Base-by-base conservation (phyloP, 1,139 yeast genomes). In the Pichia kudriavzevii region DNA sequence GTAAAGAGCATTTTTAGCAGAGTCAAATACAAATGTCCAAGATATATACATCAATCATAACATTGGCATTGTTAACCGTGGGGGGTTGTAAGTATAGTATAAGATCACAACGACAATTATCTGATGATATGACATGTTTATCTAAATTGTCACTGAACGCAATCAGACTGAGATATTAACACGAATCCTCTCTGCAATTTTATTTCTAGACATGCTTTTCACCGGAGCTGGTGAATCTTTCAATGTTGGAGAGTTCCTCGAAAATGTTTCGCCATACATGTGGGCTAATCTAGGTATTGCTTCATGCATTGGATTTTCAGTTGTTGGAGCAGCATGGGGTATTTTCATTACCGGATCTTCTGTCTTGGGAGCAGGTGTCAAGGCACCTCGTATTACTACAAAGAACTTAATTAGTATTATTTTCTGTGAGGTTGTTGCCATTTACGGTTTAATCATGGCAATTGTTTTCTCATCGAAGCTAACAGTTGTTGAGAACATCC, bases 241-340 rank as follows among this genome's bases (percentile, higher is more conserved):
- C 67, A 82, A 88, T 58, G 75, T 88, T 40, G 98, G 98, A 33
- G 78, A 79, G 49, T 88, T 91, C 56, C 70, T 93, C 47, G 75
- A 79, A 49, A 67, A 80, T 23, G 79, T 94, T 2, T 85, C 96
- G 14, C 99, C 99, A 11, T 91, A 91, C 58, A 75, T 91, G 79
- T 93, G 98, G 98, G 96, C 97, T 16, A 73, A 75, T 46, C 63
- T 87, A 47, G 99, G 99, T 39, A 85, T 93, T 46, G 80, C 82
- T n/a, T 62, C 78, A 39, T 91, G 98, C 62, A 87, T 93, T 51
- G 97, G 98, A 11, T 70, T 93, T 43, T 79, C 94, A 37, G 97
- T 93, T 14, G 81, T 88, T 31, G 99, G 98, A 29, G 98, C 98
- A 14, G 98, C 98, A 10, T 91, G 98, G 97, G 99, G 99, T 45